phyloP scores from a whole-genome alignment of 2,329 filamentous ascomycete species.

The Trichothecium sympodiale region DNA sequence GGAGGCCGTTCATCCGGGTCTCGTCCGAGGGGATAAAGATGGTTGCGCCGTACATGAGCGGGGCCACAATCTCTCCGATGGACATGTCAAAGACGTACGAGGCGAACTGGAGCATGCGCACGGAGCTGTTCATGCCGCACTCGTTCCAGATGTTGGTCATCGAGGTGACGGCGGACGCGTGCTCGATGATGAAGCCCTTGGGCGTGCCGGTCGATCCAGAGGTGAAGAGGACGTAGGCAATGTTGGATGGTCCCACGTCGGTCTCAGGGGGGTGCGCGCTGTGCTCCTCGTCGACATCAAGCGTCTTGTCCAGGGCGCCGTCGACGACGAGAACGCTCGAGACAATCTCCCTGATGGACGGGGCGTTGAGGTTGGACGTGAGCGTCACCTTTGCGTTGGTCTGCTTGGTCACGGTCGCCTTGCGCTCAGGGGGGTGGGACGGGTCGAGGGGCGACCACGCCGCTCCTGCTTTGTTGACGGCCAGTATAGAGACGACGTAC shows the following conservation, averaged over 20 bases:
- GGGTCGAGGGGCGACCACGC: constrained; percentile 4
- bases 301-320: not conserved
- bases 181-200: constrained; percentile 9
- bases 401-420: not conserved
- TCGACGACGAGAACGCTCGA: not conserved
- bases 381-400: not conserved
- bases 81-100: constrained; percentile 39
- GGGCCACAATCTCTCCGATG: constrained; percentile 16
- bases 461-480: constrained; percentile 4
- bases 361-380: not conserved
- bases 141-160: constrained; percentile 25
- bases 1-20: not conserved
- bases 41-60: constrained; percentile 9
- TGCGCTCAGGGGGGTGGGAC: constrained; percentile 1
- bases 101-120: constrained; percentile 33
- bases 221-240: constrained; percentile 8
- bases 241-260: constrained; percentile 2
- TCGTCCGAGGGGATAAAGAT: constrained; percentile 11
- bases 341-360: not conserved
- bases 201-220: constrained; percentile 8
- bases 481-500: constrained; percentile 2
- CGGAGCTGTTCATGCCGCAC: not conserved
- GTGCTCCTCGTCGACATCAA: not conserved
- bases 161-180: constrained; percentile 4
- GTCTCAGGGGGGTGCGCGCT: not conserved